Percentiles rank a stretch among this genome's conserved stretches.
Conservation (phyloP, 2,329 filamentous ascomycete species). For the Penicillium nordicum region DNA sequence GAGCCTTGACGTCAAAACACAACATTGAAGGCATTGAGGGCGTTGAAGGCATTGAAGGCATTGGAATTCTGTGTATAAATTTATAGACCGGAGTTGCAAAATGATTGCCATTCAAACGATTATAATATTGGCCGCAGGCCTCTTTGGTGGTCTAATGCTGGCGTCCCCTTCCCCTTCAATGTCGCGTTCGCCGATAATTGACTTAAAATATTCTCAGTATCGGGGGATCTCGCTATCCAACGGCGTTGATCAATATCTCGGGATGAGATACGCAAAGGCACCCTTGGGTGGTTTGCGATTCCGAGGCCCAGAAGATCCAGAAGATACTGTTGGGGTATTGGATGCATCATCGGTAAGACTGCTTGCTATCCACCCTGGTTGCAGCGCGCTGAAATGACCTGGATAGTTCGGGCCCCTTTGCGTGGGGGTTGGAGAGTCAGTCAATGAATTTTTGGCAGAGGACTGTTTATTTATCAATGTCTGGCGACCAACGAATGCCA, state of each 20-base stretch:
- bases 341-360: constrained; percentile 49
- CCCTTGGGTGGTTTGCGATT: constrained; percentile 63
- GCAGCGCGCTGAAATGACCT: not conserved
- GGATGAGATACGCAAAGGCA: constrained; percentile 66
- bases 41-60: not conserved
- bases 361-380: not conserved
- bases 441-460: constrained; percentile 49
- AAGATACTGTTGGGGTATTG: constrained; percentile 35
- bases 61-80: too few species aligned
- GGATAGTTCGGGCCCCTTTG: constrained; percentile 48
- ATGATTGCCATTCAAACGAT: not conserved
- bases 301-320: constrained; percentile 60
- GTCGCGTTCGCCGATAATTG: constrained; percentile 39
- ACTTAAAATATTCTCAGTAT: constrained; percentile 64
- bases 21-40: not conserved
- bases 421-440: constrained; percentile 63
- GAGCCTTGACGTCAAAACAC: not conserved
- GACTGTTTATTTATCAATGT: constrained; percentile 37
- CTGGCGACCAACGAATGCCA: constrained; percentile 30
- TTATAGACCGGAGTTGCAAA: not conserved
- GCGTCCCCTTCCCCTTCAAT: constrained; percentile 3
- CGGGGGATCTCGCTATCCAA: constrained; percentile 52
- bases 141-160: constrained; percentile 8
- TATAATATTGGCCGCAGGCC: not conserved
- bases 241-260: constrained; percentile 66